A percentile compares a stretch with the other conserved stretches of the same genome.
Conservation (phyloP, 805 yeast genomes). For the Kodamaea kaohsiungensis region DNA sequence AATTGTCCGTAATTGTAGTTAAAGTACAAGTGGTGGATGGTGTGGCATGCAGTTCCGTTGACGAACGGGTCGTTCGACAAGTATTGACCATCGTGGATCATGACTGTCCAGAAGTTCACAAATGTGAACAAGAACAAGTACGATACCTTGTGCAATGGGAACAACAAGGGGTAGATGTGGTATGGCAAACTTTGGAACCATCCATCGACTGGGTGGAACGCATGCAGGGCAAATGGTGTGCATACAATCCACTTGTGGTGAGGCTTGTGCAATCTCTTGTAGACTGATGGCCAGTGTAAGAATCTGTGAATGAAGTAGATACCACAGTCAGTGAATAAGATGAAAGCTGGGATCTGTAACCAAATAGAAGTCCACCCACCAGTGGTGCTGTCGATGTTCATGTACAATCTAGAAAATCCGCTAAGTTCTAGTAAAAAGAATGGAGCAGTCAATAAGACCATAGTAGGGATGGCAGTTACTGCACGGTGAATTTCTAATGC, state of each 20-base stretch:
- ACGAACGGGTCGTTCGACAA: constrained; percentile 89
- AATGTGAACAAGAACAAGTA: constrained; percentile 82
- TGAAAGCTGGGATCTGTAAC: constrained; percentile 72
- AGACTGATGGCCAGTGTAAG: constrained; percentile 89
- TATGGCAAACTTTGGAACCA: constrained; percentile 91
- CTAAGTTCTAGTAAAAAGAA: constrained; percentile 84
- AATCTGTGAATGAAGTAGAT: constrained; percentile 90
- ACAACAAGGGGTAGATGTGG: constrained; percentile 85
- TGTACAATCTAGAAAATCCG: constrained; percentile 81
- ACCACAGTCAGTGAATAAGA: constrained; percentile 91
- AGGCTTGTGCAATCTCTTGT: constrained; percentile 88
- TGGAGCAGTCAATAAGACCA: constrained; percentile 86
- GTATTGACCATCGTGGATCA: constrained; percentile 98
- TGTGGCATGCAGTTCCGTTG: constrained; percentile 98
- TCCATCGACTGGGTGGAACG: constrained; percentile 98
- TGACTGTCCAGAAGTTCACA: constrained; percentile 97
- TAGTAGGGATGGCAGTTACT: constrained; percentile 76
- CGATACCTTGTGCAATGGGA: constrained; percentile 88
- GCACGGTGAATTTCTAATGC: constrained; percentile 80
- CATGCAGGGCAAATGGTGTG: constrained; percentile 97
- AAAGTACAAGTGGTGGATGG: constrained; percentile 94
- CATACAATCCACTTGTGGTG: constrained; percentile 99
- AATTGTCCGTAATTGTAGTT: constrained; percentile 98
- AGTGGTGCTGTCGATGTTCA: constrained; percentile 56
- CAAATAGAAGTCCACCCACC: constrained; percentile 70